phyloP scores from a whole-genome alignment of 371 early-diverging fungal species.

The Apophysomyces elegans region DNA sequence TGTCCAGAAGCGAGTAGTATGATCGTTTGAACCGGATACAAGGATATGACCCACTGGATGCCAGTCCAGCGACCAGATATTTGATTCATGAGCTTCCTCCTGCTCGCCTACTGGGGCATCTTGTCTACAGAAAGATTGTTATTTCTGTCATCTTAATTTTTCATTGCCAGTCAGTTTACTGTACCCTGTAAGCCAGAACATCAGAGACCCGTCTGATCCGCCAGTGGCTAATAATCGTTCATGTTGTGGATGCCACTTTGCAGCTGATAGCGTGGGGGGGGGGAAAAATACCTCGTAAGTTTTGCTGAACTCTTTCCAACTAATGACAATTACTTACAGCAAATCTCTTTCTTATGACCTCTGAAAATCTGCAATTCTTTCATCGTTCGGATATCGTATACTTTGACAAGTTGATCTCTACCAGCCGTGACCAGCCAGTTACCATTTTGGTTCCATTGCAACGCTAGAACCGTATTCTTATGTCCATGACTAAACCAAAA shows the following conservation, averaged over 20 bases:
- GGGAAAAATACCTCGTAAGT: neutral
- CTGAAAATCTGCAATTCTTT: slow-evolving; percentile 92
- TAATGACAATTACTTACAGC: slow-evolving; percentile 60
- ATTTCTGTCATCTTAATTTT: neutral
- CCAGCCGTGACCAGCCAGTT: slow-evolving; percentile 97
- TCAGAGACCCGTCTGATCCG: slow-evolving; percentile 93
- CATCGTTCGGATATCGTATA: slow-evolving; percentile 97
- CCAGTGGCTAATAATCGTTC: slow-evolving; percentile 94
- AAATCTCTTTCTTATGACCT: slow-evolving; percentile 95
- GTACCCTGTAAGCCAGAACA: slow-evolving; percentile 91
- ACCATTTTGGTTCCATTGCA: slow-evolving; percentile 98
- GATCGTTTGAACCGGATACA: slow-evolving; percentile 97
- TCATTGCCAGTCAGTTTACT: neutral
- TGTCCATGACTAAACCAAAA: slow-evolving; percentile 83
- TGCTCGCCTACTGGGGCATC: slow-evolving; percentile 73
- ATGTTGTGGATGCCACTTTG: slow-evolving; percentile 96
- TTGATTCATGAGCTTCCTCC: slow-evolving; percentile 93
- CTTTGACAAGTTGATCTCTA: slow-evolving; percentile 94
- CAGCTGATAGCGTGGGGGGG: slow-evolving; percentile 49
- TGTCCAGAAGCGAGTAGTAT: slow-evolving; percentile 99
- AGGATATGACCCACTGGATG: slow-evolving; percentile 99
- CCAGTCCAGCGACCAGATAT: slow-evolving; percentile 99
- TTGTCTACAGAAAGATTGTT: slow-evolving; percentile 37
- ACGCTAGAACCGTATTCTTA: slow-evolving; percentile 93
- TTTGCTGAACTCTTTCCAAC: neutral